Evolutionary conservation across 108 stramenopile genomes (phyloP).

Genomic region (Discostella stelligeroides): DNA sequence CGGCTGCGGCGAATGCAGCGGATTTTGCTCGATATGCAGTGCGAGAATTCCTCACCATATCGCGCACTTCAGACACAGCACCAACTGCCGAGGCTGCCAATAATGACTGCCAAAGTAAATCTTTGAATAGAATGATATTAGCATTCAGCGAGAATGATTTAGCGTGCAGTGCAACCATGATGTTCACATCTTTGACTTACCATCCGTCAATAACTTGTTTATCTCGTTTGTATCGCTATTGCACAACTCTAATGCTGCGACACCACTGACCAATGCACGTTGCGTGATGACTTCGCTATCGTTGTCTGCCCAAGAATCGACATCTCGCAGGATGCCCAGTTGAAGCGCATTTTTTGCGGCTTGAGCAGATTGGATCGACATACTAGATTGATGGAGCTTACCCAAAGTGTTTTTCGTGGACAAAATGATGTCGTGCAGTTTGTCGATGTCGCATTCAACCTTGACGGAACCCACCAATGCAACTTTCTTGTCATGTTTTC

Average conservation of each 20-base stretch:
- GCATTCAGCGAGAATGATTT: conserved; percentile 5
- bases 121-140: conserved; percentile 36
- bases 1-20: conserved; percentile 56
- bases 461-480: conserved; percentile 71
- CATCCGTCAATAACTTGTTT: conserved; percentile 63
- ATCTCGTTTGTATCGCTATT: conserved; percentile 56
- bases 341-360: conserved; percentile 53
- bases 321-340: conserved; percentile 62
- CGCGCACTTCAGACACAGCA: conserved; percentile 77
- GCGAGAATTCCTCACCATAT: conserved; percentile 69
- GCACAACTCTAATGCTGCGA: conserved; percentile 61
- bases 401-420: conserved; percentile 70
- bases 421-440: conserved; percentile 76
- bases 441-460: conserved; percentile 86
- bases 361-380: conserved; percentile 58
- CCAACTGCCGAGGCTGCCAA: conserved; percentile 75
- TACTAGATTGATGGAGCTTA: conserved; percentile 59
- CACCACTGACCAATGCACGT: conserved; percentile 71
- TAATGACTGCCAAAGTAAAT: conserved; percentile 84
- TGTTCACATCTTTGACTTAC: conserved; percentile 44
- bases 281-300: conserved; percentile 77
- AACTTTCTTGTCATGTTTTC: conserved; percentile 20
- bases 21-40: conserved; percentile 60
- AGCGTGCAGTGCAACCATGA: not conserved
- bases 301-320: conserved; percentile 83